phyloP scores from a whole-genome alignment of 768 basidiomycete species.

The Russula ochroleuca region DNA sequence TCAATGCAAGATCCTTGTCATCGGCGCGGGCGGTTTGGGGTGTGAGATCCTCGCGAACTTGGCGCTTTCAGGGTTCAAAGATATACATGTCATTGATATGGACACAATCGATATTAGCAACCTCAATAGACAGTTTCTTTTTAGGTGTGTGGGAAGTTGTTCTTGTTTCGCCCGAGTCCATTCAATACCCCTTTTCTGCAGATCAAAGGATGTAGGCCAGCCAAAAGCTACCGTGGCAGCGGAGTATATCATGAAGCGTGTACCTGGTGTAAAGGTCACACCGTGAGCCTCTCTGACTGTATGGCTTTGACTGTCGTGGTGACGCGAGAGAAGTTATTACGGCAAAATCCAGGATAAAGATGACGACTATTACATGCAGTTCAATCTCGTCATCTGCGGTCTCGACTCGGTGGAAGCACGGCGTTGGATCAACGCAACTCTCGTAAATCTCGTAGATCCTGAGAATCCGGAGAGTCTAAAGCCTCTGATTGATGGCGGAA shows the following conservation, averaged over 20 bases:
- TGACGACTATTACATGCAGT: slow-evolving; percentile 92
- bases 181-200: slow-evolving; percentile 33
- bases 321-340: slow-evolving; percentile 58
- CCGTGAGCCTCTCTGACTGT: slow-evolving; percentile 55
- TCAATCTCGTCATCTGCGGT: slow-evolving; percentile 95
- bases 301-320: slow-evolving; percentile 4
- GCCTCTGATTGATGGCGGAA: slow-evolving; percentile 96
- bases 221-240: slow-evolving; percentile 94
- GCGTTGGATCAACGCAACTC: slow-evolving; percentile 97
- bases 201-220: slow-evolving; percentile 86
- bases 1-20: slow-evolving; percentile 89
- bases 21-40: slow-evolving; percentile 95
- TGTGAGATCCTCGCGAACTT: slow-evolving; percentile 98
- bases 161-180: slow-evolving; percentile 1
- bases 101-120: slow-evolving; percentile 99
- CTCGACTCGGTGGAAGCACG: slow-evolving; percentile 96
- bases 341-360: slow-evolving; percentile 99
- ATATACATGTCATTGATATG: slow-evolving; percentile 99
- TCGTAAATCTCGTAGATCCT: slow-evolving; percentile 91
- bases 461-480: slow-evolving; percentile 91
- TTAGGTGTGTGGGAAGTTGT: slow-evolving; percentile 57
- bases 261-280: slow-evolving; percentile 93
- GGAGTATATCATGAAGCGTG: slow-evolving; percentile 94
- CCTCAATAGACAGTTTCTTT: slow-evolving; percentile 95
- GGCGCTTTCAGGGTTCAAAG: slow-evolving; percentile 93